Percentiles rank a stretch among this genome's conserved stretches.
Conservation (phyloP, 129 eudicot genomes). For the Erigeron canadensis region DNA sequence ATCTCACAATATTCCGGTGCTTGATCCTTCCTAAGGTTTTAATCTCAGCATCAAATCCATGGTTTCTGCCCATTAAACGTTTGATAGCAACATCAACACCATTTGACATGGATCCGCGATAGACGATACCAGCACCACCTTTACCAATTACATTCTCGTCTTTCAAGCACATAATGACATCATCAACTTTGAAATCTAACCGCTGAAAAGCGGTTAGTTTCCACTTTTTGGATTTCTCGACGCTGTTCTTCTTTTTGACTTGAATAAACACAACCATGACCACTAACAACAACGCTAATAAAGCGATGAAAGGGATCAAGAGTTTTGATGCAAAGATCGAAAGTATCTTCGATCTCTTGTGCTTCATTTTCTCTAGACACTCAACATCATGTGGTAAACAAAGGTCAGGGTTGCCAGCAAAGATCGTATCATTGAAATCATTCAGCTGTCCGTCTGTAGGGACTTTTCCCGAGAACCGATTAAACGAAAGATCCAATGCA, state of each 20-base stretch:
- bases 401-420: constrained; percentile 70
- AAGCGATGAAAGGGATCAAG: constrained; percentile 13
- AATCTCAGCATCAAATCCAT: constrained; percentile 78
- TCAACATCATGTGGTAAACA: constrained; percentile 43
- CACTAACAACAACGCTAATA: background rate
- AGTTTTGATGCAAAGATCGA: constrained; percentile 22
- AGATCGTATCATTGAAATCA: constrained; percentile 48
- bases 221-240: constrained; percentile 52
- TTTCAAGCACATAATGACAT: constrained; percentile 58
- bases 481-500: constrained; percentile 66
- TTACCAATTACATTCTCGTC: constrained; percentile 91
- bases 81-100: constrained; percentile 80
- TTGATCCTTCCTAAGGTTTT: constrained; percentile 79
- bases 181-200: constrained; percentile 74
- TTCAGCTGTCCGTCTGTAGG: constrained; percentile 59
- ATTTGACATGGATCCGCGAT: constrained; percentile 79
- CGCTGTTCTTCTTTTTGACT: constrained; percentile 20
- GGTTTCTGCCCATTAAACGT: constrained; percentile 51
- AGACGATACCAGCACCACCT: constrained; percentile 93
- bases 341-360: background rate
- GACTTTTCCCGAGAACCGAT: constrained; percentile 60
- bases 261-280: constrained; percentile 10
- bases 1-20: constrained; percentile 76
- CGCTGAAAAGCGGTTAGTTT: constrained; percentile 79
- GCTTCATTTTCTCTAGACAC: constrained; percentile 27